Base-by-base conservation (phyloP, 192 early-diverging fungal species). In the Coemansia sp. region DNA sequence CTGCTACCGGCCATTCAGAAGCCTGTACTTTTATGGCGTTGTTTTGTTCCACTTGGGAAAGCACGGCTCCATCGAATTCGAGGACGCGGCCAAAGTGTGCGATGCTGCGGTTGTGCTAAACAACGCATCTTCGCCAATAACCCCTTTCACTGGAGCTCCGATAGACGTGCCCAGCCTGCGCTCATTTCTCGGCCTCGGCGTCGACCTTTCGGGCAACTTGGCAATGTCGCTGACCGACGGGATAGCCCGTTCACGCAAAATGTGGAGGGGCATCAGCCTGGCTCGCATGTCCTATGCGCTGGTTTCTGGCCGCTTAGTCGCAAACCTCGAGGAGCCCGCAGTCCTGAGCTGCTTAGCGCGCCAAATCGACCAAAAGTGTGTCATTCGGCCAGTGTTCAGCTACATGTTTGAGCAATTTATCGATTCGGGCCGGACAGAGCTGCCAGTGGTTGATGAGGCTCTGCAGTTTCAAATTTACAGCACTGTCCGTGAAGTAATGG, bases 381-480 rank as follows among this genome's bases (percentile, higher is more conserved):
- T 81, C 20, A 75, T 81, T 25, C 68, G 73, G 7, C 78, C 78
- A 6, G 66, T 81, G 8, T 75, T 68, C 9, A 39, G 62, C 59
- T 75, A 69, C 60, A 74, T 71, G 66, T 81, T 57, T 43, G 35
- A 41, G 24, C 43, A 49, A 24, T 80, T 56, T 40, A 29, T 60
- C 37, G 38, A 32, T 0, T 35, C 60, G 17, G 45, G 53, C 1
- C 6, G 38, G 11, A 74, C 72, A 0, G 43, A 47, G 19, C 20
- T 75, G 36, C 69, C 58, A 0, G 62, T 75, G 22, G 40, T 64
- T 7, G 59, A 59, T 39, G 65, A 56, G 14, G 27, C 38, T 2
- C 57, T 75, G 37, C 78, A 81, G 73, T 81, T 81, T 39, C 69
- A 72, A 45, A 75, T 81, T 22, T 81, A 81, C 46, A 68, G 62